Evolutionary conservation across 1,284 basidiomycete genomes (phyloP).

Genomic region (Psilocybe mexicana): DNA sequence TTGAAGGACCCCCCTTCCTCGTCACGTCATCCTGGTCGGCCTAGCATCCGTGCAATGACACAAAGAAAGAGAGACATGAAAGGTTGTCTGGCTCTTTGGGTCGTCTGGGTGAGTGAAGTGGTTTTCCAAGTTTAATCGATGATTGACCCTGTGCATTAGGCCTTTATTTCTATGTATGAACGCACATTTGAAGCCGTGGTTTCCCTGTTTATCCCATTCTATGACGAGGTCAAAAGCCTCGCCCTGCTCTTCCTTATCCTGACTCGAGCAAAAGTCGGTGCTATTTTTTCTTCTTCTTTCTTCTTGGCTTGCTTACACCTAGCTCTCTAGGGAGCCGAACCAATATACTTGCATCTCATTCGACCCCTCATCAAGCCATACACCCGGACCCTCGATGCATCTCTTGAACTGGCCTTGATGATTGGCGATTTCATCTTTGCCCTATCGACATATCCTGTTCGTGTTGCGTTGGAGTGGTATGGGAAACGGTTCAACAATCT

Average conservation of each 20-base stretch:
- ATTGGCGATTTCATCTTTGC: slow-evolving; percentile 67
- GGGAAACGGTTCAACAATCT: slow-evolving; percentile 24
- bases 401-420: slow-evolving; percentile 56
- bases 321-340: slow-evolving; percentile 67
- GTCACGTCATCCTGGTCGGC: slow-evolving; percentile 57
- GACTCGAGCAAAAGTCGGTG: slow-evolving; percentile 68
- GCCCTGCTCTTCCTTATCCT: slow-evolving; percentile 70
- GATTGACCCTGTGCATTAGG: slow-evolving; percentile 36
- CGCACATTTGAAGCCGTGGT: slow-evolving; percentile 60
- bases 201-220: slow-evolving; percentile 74
- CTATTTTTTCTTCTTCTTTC: slow-evolving; percentile 1
- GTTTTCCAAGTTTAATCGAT: neutral
- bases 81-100: slow-evolving; percentile 78
- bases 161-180: slow-evolving; percentile 65
- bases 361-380: slow-evolving; percentile 74
- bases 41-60: slow-evolving; percentile 63
- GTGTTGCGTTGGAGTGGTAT: slow-evolving; percentile 47
- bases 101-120: slow-evolving; percentile 68
- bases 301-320: slow-evolving; percentile 7
- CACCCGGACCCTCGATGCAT: slow-evolving; percentile 56
- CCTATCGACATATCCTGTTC: slow-evolving; percentile 53
- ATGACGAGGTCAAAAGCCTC: slow-evolving; percentile 74
- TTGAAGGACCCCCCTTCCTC: slow-evolving; percentile 66
- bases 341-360: slow-evolving; percentile 72
- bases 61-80: slow-evolving; percentile 82